phyloP scores from a whole-genome alignment of 495 filamentous ascomycete species.

The Penicillium herquei region DNA sequence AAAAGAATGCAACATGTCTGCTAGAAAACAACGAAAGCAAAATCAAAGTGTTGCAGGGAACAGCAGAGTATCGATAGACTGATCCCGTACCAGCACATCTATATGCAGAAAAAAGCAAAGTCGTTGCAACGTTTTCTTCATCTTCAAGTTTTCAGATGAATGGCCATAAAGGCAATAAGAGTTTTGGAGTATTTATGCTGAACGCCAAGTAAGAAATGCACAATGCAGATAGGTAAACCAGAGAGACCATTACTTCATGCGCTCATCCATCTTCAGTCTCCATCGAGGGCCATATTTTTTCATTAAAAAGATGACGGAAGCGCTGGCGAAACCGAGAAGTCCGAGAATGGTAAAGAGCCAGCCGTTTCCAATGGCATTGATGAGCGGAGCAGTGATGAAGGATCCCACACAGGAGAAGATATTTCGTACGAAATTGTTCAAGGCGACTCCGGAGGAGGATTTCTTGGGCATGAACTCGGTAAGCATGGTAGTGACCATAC shows the following conservation, averaged over 20 bases:
- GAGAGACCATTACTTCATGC: background rate
- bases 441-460: constrained; percentile 73
- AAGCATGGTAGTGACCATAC: constrained; percentile 74
- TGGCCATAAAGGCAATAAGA: background rate
- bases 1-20: background rate
- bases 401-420: constrained; percentile 79
- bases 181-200: background rate
- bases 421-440: constrained; percentile 76
- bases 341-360: constrained; percentile 86
- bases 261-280: constrained; percentile 64
- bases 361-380: constrained; percentile 79
- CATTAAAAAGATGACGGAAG: constrained; percentile 63
- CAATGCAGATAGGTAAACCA: background rate
- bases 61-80: background rate
- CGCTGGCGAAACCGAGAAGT: constrained; percentile 54
- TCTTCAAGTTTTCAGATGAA: background rate
- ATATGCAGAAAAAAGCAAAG: too few species aligned
- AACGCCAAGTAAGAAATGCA: background rate
- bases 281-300: constrained; percentile 62
- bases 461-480: constrained; percentile 86
- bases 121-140: too few species aligned
- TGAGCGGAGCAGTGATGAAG: constrained; percentile 72
- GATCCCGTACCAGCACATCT: background rate
- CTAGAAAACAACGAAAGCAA: background rate
- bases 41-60: background rate